Evolutionary conservation across 192 early-diverging fungal genomes (phyloP), one percentile per base, ranked within the genome.

Genomic region (Backusella tuberculispora): DNA sequence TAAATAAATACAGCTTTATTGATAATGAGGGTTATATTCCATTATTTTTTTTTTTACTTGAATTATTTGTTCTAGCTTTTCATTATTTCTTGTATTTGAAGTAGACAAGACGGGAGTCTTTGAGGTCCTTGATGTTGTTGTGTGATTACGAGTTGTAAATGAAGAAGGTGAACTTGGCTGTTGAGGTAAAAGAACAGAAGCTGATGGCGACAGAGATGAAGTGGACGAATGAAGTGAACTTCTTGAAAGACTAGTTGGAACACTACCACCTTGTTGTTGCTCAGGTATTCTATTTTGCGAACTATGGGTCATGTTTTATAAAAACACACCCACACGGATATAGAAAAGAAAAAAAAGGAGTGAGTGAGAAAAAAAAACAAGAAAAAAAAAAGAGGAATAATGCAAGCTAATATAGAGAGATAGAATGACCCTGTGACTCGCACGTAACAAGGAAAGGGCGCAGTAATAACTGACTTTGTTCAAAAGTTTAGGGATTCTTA

Each of bases 11-110:
- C n/a, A 74, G 43, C 48, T 34, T 34, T 34, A n/a, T 34, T 34
- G 29, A 34, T 2, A 34, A 40, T 15, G 13, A 46, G 34, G n/a
- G n/a, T n/a, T n/a, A n/a, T n/a, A n/a, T n/a, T n/a, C n/a, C n/a
- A n/a, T n/a, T n/a, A n/a, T n/a, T 47, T 17, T 17, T 47, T 34
- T 34, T 34, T 40, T 68, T 69, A 86, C 87, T 78, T 88, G 87
- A 47, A 88, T 81, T 69, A 88, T 86, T 45, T 88, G 87, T 72
- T 88, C 87, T 47, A 85, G 45, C 63, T 85, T 88, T 63, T 19
- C 12, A 3, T 78, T 74, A 64, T 82, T 82, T 43, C 79, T 75
- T 71, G 78, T 65, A 74, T 76, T 38, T 76, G 64, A 43, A 50
- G 74, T 34, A 42, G 53, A 50, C 13, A 67, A 34, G 29, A 29